Conservation (phyloP, 768 basidiomycete genomes). For the Tremella fuciformis region DNA sequence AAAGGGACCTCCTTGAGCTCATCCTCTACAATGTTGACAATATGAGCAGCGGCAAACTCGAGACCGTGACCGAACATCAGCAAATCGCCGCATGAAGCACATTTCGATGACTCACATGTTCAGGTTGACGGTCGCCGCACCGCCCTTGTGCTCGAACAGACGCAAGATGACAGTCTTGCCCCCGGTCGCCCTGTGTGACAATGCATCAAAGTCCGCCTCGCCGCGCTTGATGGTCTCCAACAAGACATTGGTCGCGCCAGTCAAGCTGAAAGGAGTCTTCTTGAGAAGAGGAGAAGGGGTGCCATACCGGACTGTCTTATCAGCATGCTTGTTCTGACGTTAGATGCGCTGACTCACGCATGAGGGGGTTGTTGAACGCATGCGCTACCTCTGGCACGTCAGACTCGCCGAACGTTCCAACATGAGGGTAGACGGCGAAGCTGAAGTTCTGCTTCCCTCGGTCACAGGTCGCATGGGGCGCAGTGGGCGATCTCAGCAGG, state of each 20-base stretch:
- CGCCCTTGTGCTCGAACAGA: constrained; percentile 85
- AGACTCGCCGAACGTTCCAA: constrained; percentile 15
- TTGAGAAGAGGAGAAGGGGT: not conserved
- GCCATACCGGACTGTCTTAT: constrained; percentile 1
- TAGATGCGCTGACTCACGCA: not conserved
- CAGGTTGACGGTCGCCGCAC: constrained; percentile 66
- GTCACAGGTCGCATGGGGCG: constrained; percentile 48
- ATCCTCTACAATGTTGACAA: constrained; percentile 82
- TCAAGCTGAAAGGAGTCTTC: constrained; percentile 58
- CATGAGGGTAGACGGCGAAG: constrained; percentile 82
- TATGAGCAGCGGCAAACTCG: constrained; percentile 58
- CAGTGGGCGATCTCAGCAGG: constrained; percentile 77
- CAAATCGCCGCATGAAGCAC: not conserved
- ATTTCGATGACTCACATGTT: constrained; percentile 51
- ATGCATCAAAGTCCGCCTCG: constrained; percentile 66
- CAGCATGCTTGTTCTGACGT: not conserved
- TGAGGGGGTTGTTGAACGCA: constrained; percentile 55
- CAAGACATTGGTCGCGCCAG: constrained; percentile 67
- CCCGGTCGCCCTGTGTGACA: not conserved
- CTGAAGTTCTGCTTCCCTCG: constrained; percentile 65
- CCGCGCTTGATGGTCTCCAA: constrained; percentile 92
- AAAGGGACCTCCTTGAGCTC: constrained; percentile 36
- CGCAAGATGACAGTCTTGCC: constrained; percentile 67
- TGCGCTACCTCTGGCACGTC: constrained; percentile 58
- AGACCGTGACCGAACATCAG: constrained; percentile 49